phyloP scores from a whole-genome alignment of 2,329 filamentous ascomycete genomes.

The Arthrobotrys sphaeroides region DNA sequence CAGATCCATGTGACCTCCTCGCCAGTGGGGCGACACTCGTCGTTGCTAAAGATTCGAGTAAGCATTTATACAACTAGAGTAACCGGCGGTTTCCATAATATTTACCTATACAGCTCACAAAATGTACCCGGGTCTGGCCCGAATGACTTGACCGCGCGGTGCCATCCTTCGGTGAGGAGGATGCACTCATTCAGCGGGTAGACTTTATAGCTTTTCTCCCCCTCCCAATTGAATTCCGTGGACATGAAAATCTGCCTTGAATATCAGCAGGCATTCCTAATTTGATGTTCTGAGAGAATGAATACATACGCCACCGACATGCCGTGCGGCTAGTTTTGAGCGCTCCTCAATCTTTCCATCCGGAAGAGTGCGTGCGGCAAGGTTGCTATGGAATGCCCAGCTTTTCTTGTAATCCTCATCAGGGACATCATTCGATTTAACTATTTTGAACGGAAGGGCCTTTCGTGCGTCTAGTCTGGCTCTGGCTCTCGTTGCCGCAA shows the following conservation, averaged over 20 bases:
- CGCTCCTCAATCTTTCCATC: neutral
- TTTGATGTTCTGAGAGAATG: neutral
- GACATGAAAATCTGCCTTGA: conserved; percentile 9
- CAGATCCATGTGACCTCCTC: neutral
- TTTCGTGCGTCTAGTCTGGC: neutral
- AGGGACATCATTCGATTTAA: neutral
- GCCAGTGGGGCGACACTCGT: neutral
- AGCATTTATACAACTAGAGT: too few species aligned
- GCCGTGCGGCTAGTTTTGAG: neutral
- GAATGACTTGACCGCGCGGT: neutral
- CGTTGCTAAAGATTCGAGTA: neutral
- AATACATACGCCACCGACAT: neutral
- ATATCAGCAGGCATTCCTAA: neutral
- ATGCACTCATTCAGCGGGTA: conserved; percentile 2
- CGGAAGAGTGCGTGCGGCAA: neutral
- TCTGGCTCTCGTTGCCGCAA: neutral
- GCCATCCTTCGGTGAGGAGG: neutral
- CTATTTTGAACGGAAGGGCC: neutral
- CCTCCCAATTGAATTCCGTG: conserved; percentile 1
- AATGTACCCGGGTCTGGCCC: neutral
- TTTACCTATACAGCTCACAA: neutral
- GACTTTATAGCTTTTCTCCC: neutral
- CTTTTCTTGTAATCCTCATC: conserved; percentile 5
- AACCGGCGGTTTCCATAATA: neutral
- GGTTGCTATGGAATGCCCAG: neutral